phyloP scores from a whole-genome alignment of 495 filamentous ascomycete genomes.

The Lophiostoma macrostomum region DNA sequence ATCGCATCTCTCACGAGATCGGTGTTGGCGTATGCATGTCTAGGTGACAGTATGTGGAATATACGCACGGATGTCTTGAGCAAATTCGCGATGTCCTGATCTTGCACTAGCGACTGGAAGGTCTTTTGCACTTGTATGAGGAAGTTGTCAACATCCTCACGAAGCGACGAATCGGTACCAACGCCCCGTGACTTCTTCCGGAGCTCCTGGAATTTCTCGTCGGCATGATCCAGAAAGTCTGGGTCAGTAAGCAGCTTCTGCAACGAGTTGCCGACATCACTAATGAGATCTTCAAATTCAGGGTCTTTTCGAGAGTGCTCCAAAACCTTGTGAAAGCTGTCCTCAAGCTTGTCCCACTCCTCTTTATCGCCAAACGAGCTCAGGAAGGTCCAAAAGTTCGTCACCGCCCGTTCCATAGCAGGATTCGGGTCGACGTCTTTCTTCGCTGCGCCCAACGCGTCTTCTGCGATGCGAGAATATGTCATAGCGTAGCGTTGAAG shows the following conservation, averaged over 20 bases:
- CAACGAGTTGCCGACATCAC: constrained; percentile 64
- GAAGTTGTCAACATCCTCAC: constrained; percentile 70
- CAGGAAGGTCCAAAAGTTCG: constrained; percentile 73
- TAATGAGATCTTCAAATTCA: constrained; percentile 75
- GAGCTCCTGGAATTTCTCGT: constrained; percentile 68
- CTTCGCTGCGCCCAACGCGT: constrained; percentile 59
- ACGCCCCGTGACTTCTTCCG: constrained; percentile 63
- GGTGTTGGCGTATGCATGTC: constrained; percentile 54
- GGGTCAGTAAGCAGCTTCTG: constrained; percentile 86
- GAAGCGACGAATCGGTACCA: constrained; percentile 61
- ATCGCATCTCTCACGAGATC: constrained; percentile 71
- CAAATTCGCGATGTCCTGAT: constrained; percentile 67
- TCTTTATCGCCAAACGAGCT: constrained; percentile 70
- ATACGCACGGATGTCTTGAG: constrained; percentile 62
- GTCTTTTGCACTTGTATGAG: constrained; percentile 66
- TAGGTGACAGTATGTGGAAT: constrained; percentile 61
- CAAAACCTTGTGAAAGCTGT: constrained; percentile 64
- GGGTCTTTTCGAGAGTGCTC: constrained; percentile 72
- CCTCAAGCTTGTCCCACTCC: constrained; percentile 73
- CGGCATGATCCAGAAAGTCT: constrained; percentile 69
- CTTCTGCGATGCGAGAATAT: constrained; percentile 68
- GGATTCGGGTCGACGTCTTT: constrained; percentile 69
- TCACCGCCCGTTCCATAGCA: constrained; percentile 70
- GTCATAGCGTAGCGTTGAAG: constrained; percentile 73
- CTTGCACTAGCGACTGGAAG: constrained; percentile 62